Base-by-base conservation (phyloP, 805 yeast genomes). In the Candida glaebosa region DNA sequence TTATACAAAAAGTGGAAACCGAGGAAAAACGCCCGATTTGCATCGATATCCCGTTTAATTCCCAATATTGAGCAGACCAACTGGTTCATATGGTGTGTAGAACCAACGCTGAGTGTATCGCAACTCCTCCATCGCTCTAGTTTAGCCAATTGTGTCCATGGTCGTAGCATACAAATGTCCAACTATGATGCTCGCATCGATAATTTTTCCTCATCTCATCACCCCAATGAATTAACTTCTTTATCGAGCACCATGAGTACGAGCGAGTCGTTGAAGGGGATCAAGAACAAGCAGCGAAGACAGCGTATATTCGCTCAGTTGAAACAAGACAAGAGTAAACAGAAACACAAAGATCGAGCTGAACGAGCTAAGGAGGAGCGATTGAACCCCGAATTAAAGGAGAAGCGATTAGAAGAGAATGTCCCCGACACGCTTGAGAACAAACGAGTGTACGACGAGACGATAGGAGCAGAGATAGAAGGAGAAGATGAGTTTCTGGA, bases 351-450 rank as follows among this genome's bases (percentile, higher is more conserved):
- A 57, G 71, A 75, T 58, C 76, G 98, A 50, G 76, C 78, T n/a
- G 79, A 81, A 34, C 76, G 96, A 57, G 93, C 95, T n/a, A 84
- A 83, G 55, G 91, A 84, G 48, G 98, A 93, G 63, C 70, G 83
- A 42, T 79, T 75, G 20, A 84, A 90, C 54, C 96, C 97, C 1
- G 88, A 83, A 50, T 65, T 87, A 44, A 85, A 78, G 57, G 87
- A 80, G 41, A 83, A 89, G 57, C 81, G 99, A 61, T 69, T 91
- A 30, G 76, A 79, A 3, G 80, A 75, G 42, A 88, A 89, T 59
- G 79, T 85, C 2, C 88, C 96, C 3, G 80, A 78, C 18, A 89
- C 97, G 3, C 78, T 88, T 39, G 97, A 89, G 52, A 73, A 79
- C 41, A 86, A 85, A 71, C 71, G 97, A 57, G 91, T 82, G 1